Percentiles rank a stretch among this genome's conserved stretches.
Evolutionary conservation across 306 rosid species (phyloP).

Genomic region (Dryas octopetala): DNA sequence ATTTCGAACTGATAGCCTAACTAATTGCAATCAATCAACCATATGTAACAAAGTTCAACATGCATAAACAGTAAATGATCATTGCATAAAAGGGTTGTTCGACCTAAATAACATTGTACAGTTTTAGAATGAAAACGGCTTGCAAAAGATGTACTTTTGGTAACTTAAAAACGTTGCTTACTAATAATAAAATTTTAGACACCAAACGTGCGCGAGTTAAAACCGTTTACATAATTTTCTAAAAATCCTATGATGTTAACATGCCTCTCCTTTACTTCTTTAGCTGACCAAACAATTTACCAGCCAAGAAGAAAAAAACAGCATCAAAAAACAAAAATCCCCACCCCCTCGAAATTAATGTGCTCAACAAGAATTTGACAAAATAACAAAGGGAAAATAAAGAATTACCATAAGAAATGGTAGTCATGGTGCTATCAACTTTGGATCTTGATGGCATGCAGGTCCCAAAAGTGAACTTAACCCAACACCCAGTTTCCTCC

Average conservation of each 20-base stretch:
- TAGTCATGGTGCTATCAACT: slow-evolving; percentile 64
- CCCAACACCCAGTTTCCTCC: slow-evolving; percentile 63
- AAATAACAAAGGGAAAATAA: background rate
- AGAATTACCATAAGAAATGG: slow-evolving; percentile 52
- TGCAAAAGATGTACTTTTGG: background rate
- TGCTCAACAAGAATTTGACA: background rate
- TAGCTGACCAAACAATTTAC: slow-evolving; percentile 13
- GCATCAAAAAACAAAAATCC: background rate
- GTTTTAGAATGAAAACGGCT: background rate
- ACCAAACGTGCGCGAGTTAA: slow-evolving; percentile 16
- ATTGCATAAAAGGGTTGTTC: background rate
- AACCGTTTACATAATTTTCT: background rate
- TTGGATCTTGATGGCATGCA: slow-evolving; percentile 88
- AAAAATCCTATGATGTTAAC: background rate
- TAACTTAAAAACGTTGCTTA: background rate
- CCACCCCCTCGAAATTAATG: slow-evolving; percentile 5
- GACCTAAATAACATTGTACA: background rate
- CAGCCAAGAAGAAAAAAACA: background rate
- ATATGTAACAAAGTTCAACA: slow-evolving; percentile 3
- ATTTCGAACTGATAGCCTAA: slow-evolving; percentile 4
- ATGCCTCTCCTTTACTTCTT: slow-evolving; percentile 18
- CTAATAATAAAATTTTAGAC: slow-evolving; percentile 16
- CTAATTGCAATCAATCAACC: slow-evolving; percentile 8
- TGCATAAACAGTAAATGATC: background rate
- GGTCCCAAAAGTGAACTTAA: slow-evolving; percentile 58